Evolutionary conservation across 257 asterid species (phyloP), one percentile per base, ranked within the genome.

Genomic region (Fraxinus anomala): DNA sequence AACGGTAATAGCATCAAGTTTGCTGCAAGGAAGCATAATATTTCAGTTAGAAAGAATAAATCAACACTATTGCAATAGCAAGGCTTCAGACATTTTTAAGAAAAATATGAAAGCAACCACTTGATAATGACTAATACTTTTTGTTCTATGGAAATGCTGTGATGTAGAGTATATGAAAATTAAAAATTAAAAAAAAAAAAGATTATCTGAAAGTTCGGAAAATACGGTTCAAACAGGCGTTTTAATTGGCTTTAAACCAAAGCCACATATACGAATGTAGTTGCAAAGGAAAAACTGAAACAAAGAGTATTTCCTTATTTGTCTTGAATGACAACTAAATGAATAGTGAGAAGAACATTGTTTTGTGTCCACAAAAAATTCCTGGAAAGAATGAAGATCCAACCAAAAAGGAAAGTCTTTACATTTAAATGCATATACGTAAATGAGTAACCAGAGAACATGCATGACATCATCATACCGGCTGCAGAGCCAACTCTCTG

Each of bases 401-500:
- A 77, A 56, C 19, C 44, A 16, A 75, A 11, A 42, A 28, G 77
- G 74, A 54, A 78, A 79, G 72, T 54, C 24, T 8, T 8, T 6
- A 36, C 40, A 6, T 36, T 37, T 47, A 61, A 36, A 78, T 44
- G 36, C 70, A 77, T 23, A 68, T 72, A 63, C 72, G 42, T 49
- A 72, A 28, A 31, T 12, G 54, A 76, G 56, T n/a, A 73, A 61
- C 79, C 23, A 28, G 13, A 79, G 44, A 39, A 28, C 72, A 69
- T 37, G 67, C 34, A 61, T 44, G 37, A 37, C 70, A 56, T 37
- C 28, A 67, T 74, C 82, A 80, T 91, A 96, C 99, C 99, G 68
- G 99, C 99, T 23, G 91, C 97, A 74, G 97, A 90, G 86, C 98
- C 89, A 88, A 96, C 97, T 88, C 93, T 89, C 76, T 86, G 92